Evolutionary conservation across 345 rosid species (phyloP).

Genomic region (Eucalyptus polyanthemos): DNA sequence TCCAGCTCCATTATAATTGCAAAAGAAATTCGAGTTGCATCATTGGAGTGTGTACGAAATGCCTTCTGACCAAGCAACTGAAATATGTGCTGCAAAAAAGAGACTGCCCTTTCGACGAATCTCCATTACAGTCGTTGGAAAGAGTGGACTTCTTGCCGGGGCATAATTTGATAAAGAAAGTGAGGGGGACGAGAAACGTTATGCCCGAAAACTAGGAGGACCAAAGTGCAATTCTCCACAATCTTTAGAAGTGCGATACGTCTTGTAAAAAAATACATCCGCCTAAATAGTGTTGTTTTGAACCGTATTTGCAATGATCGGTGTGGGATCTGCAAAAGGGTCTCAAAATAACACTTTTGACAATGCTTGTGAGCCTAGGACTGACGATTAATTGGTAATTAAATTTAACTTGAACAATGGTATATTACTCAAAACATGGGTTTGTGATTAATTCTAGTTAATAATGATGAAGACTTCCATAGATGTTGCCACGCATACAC

Average conservation of each 20-base stretch:
- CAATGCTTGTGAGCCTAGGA: neutral
- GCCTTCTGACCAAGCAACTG: neutral
- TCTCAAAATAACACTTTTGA: neutral
- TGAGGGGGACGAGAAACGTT: neutral
- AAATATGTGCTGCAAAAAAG: neutral
- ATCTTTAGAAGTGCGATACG: neutral
- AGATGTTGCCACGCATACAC: neutral
- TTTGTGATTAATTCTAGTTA: neutral
- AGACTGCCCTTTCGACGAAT: neutral
- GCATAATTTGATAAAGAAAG: neutral
- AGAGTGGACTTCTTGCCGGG: neutral
- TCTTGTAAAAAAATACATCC: no score
- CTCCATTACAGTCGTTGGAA: neutral
- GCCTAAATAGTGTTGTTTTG: neutral
- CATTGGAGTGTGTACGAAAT: neutral
- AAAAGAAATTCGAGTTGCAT: neutral
- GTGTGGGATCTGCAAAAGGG: neutral
- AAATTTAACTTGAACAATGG: neutral
- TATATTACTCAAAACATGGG: neutral
- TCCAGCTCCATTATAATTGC: neutral
- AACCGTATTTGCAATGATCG: neutral
- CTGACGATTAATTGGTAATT: neutral
- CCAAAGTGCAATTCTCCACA: neutral
- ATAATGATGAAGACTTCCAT: neutral
- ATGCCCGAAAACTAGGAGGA: neutral